Evolutionary conservation across 306 rosid genomes (phyloP), one percentile per base, ranked within the genome.

Genomic region (Lablab purpureus): DNA sequence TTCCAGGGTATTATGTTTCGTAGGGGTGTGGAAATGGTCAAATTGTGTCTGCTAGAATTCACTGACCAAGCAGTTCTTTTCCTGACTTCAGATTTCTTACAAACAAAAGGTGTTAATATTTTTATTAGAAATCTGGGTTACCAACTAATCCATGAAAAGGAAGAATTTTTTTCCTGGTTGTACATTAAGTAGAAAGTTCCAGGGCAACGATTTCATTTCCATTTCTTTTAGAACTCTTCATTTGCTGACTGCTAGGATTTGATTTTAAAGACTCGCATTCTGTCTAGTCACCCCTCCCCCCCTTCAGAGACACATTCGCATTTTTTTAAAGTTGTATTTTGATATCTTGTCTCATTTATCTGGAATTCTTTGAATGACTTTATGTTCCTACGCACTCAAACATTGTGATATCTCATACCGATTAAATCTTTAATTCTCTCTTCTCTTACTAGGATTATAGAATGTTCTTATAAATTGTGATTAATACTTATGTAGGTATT

Each of bases 121-220:
- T 73, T 73, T 21, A 67, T 59, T 59, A 3, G 73, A 78, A 49
- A 15, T 67, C 22, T 66, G 30, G 78, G 52, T 62, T 32, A 77
- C 23, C 41, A 41, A 66, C 74, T 72, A 30, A 14, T 62, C 9
- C 75, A 56, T 60, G 25, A 18, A 43, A 65, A 78, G 18, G 23
- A 55, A 45, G 27, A 21, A 9, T 2, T 1, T 0, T 69, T 43
- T 45, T 67, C 58, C 17, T 19, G 41, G 73, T 36, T 67, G 73
- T 46, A 22, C 25, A 49, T 32, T 41, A 30, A 70, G 17, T 19
- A 22, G 66, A 81, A 47, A 30, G 34, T 52, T 28, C 1, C 0
- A 41, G 28, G 58, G 65, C 50, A 25, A 32, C 2, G 18, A 8
- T 15, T 22, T 54, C 45, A 32, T 66, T 71, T 71, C 51, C 36